phyloP scores from a whole-genome alignment of 306 rosid species.

The Casuarina cunninghamiana region DNA sequence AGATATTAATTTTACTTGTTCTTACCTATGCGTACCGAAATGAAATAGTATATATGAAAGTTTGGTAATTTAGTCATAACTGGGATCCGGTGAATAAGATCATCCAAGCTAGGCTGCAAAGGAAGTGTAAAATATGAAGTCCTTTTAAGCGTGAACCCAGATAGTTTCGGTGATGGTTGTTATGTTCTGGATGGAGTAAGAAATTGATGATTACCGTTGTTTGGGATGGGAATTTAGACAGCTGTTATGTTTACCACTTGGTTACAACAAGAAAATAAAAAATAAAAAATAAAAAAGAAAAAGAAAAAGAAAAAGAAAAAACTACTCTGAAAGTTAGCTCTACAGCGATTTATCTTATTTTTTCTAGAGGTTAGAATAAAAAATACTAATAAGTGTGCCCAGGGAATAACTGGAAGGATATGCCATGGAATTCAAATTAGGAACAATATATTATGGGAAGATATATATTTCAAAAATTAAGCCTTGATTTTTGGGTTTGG shows the following conservation, averaged over 20 bases:
- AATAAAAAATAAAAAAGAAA: too few species aligned
- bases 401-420: not conserved
- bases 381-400: not conserved
- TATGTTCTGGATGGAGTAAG: not conserved
- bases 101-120: not conserved
- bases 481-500: not conserved
- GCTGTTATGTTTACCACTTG: not conserved
- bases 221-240: not conserved
- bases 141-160: not conserved
- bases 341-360: not conserved
- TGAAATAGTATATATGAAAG: not conserved
- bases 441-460: not conserved
- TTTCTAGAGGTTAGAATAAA: not conserved
- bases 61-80: not conserved
- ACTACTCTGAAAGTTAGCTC: not conserved
- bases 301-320: not conserved
- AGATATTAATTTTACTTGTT: not conserved
- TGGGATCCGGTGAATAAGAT: not conserved
- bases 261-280: too few species aligned
- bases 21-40: not conserved
- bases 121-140: not conserved
- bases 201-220: not conserved
- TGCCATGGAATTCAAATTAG: constrained; percentile 2
- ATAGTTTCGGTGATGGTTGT: not conserved
- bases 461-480: not conserved